Conservation (phyloP, 78 protist genomes). For the Ministeria vibrans region DNA sequence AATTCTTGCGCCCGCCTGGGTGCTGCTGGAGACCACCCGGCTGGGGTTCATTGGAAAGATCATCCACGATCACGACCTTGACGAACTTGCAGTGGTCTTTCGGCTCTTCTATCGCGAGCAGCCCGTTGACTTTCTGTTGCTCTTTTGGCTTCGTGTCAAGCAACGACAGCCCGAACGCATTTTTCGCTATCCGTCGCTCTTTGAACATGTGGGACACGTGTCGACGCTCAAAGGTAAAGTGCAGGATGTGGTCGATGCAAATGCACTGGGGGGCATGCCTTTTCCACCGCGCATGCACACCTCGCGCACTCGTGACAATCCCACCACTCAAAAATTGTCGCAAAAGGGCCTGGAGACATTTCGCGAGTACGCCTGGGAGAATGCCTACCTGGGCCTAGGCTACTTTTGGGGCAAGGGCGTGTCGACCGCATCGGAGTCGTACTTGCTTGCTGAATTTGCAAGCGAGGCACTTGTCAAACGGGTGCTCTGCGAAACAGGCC, state of each 20-base stretch:
- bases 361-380: too few species aligned
- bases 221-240: not conserved
- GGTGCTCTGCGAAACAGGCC: too few species aligned
- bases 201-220: not conserved
- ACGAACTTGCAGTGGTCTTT: not conserved
- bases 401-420: too few species aligned
- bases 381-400: too few species aligned
- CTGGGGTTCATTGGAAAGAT: not conserved
- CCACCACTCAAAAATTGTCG: too few species aligned
- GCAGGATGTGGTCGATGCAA: not conserved
- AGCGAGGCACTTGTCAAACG: too few species aligned
- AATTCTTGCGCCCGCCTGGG: not conserved
- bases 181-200: not conserved
- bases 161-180: not conserved
- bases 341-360: too few species aligned
- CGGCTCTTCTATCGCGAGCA: not conserved
- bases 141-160: not conserved
- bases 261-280: too few species aligned
- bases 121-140: not conserved
- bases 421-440: too few species aligned
- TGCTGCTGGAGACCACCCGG: not conserved
- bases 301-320: too few species aligned
- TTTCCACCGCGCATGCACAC: too few species aligned
- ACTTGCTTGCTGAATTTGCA: too few species aligned
- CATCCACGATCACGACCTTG: not conserved